Conservation (phyloP, 2,329 filamentous ascomycete species). For the Berkeleyomyces rouxiae region DNA sequence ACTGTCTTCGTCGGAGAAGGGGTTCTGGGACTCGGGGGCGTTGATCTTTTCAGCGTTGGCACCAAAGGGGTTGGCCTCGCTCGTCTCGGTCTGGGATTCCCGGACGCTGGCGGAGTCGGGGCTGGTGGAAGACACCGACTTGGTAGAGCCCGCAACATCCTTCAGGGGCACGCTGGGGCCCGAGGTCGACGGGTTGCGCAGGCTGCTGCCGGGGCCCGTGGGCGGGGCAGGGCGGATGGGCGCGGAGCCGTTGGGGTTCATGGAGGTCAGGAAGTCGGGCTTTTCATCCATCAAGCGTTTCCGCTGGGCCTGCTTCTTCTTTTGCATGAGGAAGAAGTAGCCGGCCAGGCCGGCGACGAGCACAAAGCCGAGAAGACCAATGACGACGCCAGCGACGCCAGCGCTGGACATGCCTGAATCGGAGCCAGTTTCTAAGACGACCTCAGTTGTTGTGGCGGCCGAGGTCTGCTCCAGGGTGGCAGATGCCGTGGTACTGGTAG, state of each 20-base stretch:
- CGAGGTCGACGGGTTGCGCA: background rate
- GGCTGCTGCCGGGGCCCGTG: conserved; percentile 9
- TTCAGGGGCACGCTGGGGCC: conserved; percentile 8
- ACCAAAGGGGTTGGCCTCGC: conserved; percentile 56
- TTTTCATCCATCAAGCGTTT: conserved; percentile 22
- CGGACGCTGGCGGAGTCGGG: background rate
- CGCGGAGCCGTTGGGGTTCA: background rate
- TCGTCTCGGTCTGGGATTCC: conserved; percentile 23
- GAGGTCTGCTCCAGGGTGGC: conserved; percentile 8
- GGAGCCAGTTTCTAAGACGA: conserved; percentile 15
- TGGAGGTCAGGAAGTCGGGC: conserved; percentile 8
- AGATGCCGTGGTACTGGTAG: conserved; percentile 14
- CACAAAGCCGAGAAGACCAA: conserved; percentile 60
- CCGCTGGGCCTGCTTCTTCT: conserved; percentile 48
- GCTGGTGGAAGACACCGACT: background rate
- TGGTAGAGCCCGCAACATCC: background rate
- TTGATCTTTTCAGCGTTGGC: conserved; percentile 31
- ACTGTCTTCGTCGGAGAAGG: conserved; percentile 44
- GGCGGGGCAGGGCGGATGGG: conserved; percentile 11
- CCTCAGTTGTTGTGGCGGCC: conserved; percentile 8
- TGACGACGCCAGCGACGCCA: conserved; percentile 64
- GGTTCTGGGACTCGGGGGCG: conserved; percentile 29
- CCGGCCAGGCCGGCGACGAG: conserved; percentile 49
- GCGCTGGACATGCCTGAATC: conserved; percentile 19
- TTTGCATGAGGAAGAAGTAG: conserved; percentile 53